Base-by-base conservation (phyloP, 2,329 filamentous ascomycete genomes). In the Stachybotrys elegans region DNA sequence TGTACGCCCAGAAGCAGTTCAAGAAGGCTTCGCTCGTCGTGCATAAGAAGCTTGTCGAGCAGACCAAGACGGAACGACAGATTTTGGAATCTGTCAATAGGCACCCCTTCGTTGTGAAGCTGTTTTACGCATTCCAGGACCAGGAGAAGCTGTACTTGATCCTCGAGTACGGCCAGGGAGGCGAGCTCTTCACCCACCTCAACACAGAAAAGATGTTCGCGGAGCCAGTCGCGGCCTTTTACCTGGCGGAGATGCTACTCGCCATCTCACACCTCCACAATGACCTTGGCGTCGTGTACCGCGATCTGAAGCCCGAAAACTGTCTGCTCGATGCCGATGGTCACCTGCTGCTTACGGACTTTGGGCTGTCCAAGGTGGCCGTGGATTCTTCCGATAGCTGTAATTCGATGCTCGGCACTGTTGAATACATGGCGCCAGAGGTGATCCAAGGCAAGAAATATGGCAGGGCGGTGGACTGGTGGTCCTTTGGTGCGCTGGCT, bases 361-460 rank as follows among this genome's bases (percentile, higher is more conserved):
- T 98, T 62, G 93, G 93, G 5, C 79, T 98, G 16, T 95, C 88
- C 69, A 98, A 98, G 68, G 93, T 97, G 23, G 84, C 91, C 1
- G 78, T 93, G 14, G 84, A 90, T 46, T 57, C 59, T 17, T 56
- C 59, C 4, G 82, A 82, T 34, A 71, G 64, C 44, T 96, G 92
- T 74, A 88, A 90, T 67, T 95, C 89, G 34, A 86, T 96, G 52
- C 81, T 96, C 9, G 93, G 93, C 41, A 98, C 93, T 0, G 85
- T 96, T 46, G 93, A 97, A 63, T 98, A 98, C 76, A 98, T 98
- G 93, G 94, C 93, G 0, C 93, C 93, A 1, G 93, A 98, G 68
- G 87, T 98, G 42, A 82, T 98, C 48, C 79, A 84, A 49, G 91
- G 90, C 48, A 83, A 87, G 52, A 84, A 88, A 52, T 98, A 98